These are phyloP conservation scores for Kwoniella mangroviensis DNA, from an alignment of 768 basidiomycete species.

Conservation along the genomic window DNA sequence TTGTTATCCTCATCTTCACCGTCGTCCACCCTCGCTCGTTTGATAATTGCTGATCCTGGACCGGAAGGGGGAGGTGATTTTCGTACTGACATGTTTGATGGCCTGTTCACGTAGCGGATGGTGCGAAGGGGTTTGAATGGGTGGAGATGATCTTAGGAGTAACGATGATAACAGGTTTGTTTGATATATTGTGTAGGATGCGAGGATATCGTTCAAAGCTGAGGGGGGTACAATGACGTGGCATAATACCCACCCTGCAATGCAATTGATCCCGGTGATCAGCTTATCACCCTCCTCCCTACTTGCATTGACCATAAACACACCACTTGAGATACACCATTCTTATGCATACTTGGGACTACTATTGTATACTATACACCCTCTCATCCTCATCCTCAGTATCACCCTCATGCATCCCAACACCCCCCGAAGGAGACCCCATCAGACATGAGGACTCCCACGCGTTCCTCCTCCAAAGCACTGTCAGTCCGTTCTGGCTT, in stretches of 20 bases:
- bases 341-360: neutral
- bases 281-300: neutral
- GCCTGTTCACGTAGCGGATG: too few relatives aligned
- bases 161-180: too few relatives aligned
- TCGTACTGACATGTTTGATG: slow-evolving; percentile 45
- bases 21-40: slow-evolving; percentile 53
- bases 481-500: slow-evolving; percentile 13
- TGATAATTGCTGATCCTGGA: slow-evolving; percentile 47
- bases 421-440: neutral
- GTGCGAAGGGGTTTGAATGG: too few relatives aligned
- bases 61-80: slow-evolving; percentile 52
- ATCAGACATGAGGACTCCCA: slow-evolving; percentile 27
- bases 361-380: neutral
- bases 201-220: too few relatives aligned
- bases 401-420: slow-evolving; percentile 1
- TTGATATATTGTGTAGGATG: too few relatives aligned
- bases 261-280: slow-evolving; percentile 3
- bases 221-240: slow-evolving; percentile 4
- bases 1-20: slow-evolving; percentile 45
- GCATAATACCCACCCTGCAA: too few relatives aligned
- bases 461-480: slow-evolving; percentile 17
- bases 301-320: too few relatives aligned
- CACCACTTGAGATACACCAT: neutral
- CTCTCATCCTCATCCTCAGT: neutral
- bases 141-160: neutral